phyloP scores from a whole-genome alignment of 148 eudicot species.

The Rhododendron griersonianum region DNA sequence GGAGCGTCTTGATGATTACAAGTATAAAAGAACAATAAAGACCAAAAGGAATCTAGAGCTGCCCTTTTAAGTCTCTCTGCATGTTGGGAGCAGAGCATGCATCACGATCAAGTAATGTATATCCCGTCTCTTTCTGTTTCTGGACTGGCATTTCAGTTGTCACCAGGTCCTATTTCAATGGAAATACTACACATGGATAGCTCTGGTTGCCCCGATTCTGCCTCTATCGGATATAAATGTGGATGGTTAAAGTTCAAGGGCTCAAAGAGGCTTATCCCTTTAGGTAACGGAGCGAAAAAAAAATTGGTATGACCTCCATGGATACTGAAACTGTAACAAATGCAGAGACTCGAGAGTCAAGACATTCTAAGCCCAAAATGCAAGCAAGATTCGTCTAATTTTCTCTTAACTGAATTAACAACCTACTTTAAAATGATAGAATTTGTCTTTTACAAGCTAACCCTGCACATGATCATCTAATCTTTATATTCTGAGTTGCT shows the following conservation, averaged over 20 bases:
- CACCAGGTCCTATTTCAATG: not conserved
- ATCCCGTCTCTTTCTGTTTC: not conserved
- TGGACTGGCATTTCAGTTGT: not conserved
- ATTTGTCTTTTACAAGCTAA: not conserved
- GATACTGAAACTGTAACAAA: not conserved
- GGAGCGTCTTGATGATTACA: not conserved
- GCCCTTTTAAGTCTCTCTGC: not conserved
- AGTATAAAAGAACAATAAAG: not conserved
- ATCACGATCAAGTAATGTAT: not conserved
- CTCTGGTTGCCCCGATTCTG: not conserved
- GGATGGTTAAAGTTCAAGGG: not conserved
- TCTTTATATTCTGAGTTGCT: not conserved
- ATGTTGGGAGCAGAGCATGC: not conserved
- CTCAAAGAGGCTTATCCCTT: not conserved
- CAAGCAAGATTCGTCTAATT: not conserved
- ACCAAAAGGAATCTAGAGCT: not conserved
- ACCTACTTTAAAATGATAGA: not conserved
- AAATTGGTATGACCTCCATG: not conserved
- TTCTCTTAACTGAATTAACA: not conserved
- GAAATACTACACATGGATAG: not conserved
- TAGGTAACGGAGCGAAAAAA: not conserved
- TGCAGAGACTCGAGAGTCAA: not conserved
- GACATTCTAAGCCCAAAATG: not conserved
- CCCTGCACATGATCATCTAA: not conserved
- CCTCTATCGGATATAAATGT: not conserved